Percentiles rank a stretch among this genome's conserved stretches.
Evolutionary conservation across 73 alveolate genomes (phyloP).

Genomic region (Durusdinium trenchii): DNA sequence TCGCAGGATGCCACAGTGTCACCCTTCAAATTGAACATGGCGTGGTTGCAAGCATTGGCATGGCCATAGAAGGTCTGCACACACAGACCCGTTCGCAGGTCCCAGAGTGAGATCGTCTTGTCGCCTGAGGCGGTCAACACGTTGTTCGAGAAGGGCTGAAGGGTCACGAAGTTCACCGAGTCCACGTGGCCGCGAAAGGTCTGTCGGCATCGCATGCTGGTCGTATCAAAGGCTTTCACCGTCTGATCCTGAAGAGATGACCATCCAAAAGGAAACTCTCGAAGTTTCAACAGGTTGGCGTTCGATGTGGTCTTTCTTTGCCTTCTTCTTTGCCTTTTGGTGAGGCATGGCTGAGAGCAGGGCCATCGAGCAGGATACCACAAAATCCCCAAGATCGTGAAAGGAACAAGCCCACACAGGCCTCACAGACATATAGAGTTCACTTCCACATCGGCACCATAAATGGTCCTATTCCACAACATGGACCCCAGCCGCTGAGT

Average conservation of each 20-base stretch:
- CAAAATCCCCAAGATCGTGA: conserved; percentile 99
- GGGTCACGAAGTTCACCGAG: conserved; percentile 99
- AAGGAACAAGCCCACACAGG: conserved; percentile 96
- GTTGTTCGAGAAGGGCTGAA: conserved; percentile 99
- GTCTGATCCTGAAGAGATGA: conserved; percentile 98
- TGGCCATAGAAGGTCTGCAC: conserved; percentile 99
- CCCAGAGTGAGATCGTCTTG: conserved; percentile 99
- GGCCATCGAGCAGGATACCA: conserved; percentile 98
- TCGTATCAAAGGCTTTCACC: conserved; percentile 98
- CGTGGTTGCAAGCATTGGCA: conserved; percentile 99
- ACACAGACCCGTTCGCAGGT: conserved; percentile 99
- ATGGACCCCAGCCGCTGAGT: conserved; percentile 42
- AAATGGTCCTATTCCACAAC: not conserved
- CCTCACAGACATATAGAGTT: not conserved
- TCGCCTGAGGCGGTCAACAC: conserved; percentile 99
- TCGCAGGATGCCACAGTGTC: conserved; percentile 99
- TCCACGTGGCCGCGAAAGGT: conserved; percentile 99
- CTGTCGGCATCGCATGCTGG: conserved; percentile 97
- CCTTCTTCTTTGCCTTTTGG: too few species aligned
- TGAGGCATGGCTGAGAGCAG: not conserved
- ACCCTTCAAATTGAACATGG: conserved; percentile 98
- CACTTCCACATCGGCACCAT: not conserved
- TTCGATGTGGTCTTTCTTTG: too few species aligned
- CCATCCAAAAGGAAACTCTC: not conserved
- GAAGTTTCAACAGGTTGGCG: too few species aligned